Percentiles rank a stretch among this genome's conserved stretches.
Evolutionary conservation across 2,329 filamentous ascomycete species (phyloP).

Genomic region (Cordyceps javanica): DNA sequence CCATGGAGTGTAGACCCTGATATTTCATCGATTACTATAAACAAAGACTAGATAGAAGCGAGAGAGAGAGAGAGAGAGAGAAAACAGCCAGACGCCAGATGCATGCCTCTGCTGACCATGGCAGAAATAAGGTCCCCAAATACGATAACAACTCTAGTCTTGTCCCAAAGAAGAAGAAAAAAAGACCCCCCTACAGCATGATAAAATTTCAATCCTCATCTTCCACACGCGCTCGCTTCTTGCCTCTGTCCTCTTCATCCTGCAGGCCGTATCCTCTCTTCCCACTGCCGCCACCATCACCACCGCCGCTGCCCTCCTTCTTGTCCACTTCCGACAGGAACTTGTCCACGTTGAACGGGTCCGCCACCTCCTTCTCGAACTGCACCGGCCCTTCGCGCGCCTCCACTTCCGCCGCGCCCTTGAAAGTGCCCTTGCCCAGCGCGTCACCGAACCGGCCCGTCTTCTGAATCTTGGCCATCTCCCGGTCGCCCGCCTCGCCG

Average conservation of each 20-base stretch:
- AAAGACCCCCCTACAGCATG: slow-evolving; percentile 5
- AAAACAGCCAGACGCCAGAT: slow-evolving; percentile 2
- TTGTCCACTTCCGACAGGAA: slow-evolving; percentile 79
- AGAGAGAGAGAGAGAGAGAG: too few species aligned
- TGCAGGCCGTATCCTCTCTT: slow-evolving; percentile 75
- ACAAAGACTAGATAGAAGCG: not conserved
- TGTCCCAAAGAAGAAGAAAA: too few species aligned
- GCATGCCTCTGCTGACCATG: not conserved
- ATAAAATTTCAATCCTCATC: slow-evolving; percentile 35
- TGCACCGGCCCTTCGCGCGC: slow-evolving; percentile 86
- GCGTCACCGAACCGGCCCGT: slow-evolving; percentile 78
- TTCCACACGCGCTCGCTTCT: slow-evolving; percentile 73
- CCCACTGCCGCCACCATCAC: not conserved
- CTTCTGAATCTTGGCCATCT: slow-evolving; percentile 85
- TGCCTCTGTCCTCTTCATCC: slow-evolving; percentile 51
- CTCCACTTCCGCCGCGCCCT: slow-evolving; percentile 77
- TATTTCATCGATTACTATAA: too few species aligned
- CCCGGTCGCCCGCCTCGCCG: slow-evolving; percentile 71
- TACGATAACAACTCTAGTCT: not conserved
- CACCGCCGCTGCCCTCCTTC: slow-evolving; percentile 33
- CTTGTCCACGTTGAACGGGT: slow-evolving; percentile 91
- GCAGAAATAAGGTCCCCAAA: not conserved
- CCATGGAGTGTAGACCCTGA: too few species aligned
- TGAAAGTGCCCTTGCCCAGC: slow-evolving; percentile 84
- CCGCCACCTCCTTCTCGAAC: slow-evolving; percentile 81